Evolutionary conservation across 2,329 filamentous ascomycete genomes (phyloP), one percentile per base, ranked within the genome.

Genomic region (Periconia digitata): DNA sequence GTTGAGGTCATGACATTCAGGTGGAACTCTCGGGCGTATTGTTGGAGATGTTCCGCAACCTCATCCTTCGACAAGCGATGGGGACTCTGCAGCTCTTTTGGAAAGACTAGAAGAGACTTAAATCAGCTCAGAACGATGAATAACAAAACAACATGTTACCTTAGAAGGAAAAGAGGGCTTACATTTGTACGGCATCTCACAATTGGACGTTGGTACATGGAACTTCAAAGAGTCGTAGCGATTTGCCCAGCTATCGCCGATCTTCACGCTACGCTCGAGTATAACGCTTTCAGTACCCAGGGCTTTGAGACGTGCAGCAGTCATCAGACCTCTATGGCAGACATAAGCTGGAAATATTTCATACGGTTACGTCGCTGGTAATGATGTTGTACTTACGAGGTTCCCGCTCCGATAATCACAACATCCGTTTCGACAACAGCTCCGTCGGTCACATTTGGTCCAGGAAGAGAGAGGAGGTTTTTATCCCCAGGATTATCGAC

Each of bases 201-300:
- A 71, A 29, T 55, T 59, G 0, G 67, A 60, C 0, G 70, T 73
- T 5, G 68, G 67, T 2, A 74, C 52, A 44, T 77, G 74, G 34
- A 77, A 73, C 16, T 37, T 24, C 47, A 53, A 43, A 37, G 18
- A 67, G 42, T 75, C 72, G 40, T 76, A 75, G 1, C 73, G 66
- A 3, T 57, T 47, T 0, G 58, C 56, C 74, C 73, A 76, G 47
- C 72, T 75, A 47, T 75, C 73, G 1, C 73, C 73, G 0, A 67
- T 52, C 2, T 56, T 52, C 2, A 62, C 35, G 16, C 74, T 71
- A 6, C 57, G 58, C 16, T 76, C 73, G 7, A 69, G 44, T n/a
- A 75, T 63, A 15, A 75, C 43, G 34, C 55, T 67, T 8, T 70
- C 66, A 0, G 74, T 61, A 0, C 62, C 63, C 0, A 74, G 36